A percentile compares a stretch with the other conserved stretches of the same genome.
phyloP scores from a whole-genome alignment of 1,284 basidiomycete species.

The Cutaneotrichosporon dermatis region DNA sequence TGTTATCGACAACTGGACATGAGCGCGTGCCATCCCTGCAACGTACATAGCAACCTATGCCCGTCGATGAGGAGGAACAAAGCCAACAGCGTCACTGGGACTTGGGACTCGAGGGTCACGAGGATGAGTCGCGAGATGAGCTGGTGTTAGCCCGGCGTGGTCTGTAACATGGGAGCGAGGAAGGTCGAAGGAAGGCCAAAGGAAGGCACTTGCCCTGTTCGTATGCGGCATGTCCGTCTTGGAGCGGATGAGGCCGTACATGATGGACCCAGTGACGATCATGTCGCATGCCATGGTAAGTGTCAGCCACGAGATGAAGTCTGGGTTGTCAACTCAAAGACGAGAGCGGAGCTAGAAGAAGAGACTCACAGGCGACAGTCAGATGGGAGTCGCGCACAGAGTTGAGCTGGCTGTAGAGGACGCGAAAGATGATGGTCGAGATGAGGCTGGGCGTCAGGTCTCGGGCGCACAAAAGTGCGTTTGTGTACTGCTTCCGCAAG shows the following conservation, averaged over 20 bases:
- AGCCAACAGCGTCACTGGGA: constrained; percentile 29
- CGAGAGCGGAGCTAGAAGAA: too few species aligned
- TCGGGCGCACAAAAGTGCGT: too few species aligned
- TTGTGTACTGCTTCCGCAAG: too few species aligned
- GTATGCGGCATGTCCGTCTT: too few species aligned
- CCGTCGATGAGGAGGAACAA: constrained; percentile 28
- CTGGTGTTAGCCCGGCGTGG: constrained; percentile 2
- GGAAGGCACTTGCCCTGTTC: too few species aligned
- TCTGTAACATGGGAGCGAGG: too few species aligned
- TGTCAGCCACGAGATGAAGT: constrained; percentile 7
- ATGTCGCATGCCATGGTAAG: constrained; percentile 27
- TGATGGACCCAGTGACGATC: constrained; percentile 29
- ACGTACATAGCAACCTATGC: constrained; percentile 11
- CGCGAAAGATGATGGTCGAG: neutral
- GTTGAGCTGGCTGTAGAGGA: neutral
- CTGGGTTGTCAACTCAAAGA: too few species aligned
- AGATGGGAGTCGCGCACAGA: neutral
- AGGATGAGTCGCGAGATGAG: constrained; percentile 29
- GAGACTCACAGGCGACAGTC: too few species aligned
- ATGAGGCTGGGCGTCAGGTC: neutral
- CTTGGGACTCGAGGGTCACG: constrained; percentile 35
- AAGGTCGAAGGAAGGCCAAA: too few species aligned
- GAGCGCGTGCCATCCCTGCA: neutral
- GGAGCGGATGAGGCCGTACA: constrained; percentile 12
- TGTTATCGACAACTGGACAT: constrained; percentile 6